Conservation (phyloP, 352 stramenopile genomes). For the Pythium grandisporangium region DNA sequence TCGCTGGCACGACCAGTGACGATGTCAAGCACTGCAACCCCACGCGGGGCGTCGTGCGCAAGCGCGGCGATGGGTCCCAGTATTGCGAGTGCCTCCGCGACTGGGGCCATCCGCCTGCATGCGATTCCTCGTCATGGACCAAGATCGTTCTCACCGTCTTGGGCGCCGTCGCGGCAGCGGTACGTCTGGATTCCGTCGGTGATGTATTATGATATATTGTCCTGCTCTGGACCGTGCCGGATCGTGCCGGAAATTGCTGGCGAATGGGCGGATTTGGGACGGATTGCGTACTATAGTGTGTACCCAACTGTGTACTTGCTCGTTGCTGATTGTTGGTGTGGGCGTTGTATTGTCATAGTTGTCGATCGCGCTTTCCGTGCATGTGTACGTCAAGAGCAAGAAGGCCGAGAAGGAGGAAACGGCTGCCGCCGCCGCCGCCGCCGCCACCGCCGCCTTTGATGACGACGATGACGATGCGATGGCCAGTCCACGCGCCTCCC, state of each 20-base stretch:
- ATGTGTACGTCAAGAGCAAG: constrained; percentile 17
- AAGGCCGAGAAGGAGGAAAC: constrained; percentile 14
- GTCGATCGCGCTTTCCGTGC: constrained; percentile 15
- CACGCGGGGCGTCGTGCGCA: constrained; percentile 7
- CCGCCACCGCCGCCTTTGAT: too few species aligned
- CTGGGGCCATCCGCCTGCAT: constrained; percentile 20
- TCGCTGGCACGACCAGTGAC: too few species aligned
- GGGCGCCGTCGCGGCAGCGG: constrained; percentile 19
- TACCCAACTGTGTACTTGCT: too few species aligned
- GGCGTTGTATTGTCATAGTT: constrained; percentile 1
- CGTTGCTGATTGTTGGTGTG: constrained; percentile 1
- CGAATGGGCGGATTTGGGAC: too few species aligned
- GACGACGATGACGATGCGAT: too few species aligned
- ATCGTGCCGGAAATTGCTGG: too few species aligned
- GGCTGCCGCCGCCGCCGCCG: too few species aligned
- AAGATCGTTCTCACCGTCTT: constrained; percentile 23
- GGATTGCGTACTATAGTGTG: too few species aligned
- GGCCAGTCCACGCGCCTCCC: too few species aligned
- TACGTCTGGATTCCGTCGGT: constrained; percentile 6
- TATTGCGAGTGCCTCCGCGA: constrained; percentile 22
- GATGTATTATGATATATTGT: too few species aligned
- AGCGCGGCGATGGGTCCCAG: constrained; percentile 7
- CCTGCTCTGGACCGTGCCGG: too few species aligned
- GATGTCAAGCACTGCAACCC: constrained; percentile 13
- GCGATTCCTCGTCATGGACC: constrained; percentile 17